Base-by-base conservation (phyloP, 768 basidiomycete genomes). In the Serendipita sp. region DNA sequence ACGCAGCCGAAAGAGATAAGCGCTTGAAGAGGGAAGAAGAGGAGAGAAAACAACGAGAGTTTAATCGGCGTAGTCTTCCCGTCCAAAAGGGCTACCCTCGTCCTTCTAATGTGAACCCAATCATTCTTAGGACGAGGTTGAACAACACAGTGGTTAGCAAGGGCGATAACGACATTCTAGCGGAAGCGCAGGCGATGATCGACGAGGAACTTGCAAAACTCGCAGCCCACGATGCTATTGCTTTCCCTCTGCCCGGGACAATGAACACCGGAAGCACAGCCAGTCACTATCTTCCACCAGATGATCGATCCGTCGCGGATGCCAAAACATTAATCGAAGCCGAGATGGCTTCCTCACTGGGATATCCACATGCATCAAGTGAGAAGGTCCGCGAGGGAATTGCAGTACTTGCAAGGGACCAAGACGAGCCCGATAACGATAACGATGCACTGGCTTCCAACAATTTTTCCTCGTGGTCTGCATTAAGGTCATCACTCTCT, bases 1-100 rank as follows among this genome's bases (percentile, higher is more conserved):
- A 99, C 74, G 93, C 93, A 0, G 88, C 93, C 2, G 93, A 95
- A 72, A 80, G 94, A 13, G 95, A 98, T 73, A 88, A 86, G 1
- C 80, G 82, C 65, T 70, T 88, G 51, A 82, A 79, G 71, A 80
- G 83, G 64, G 90, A 90, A 71, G 86, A 87, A 67, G 90, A 91
- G 73, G 86, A 91, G 72, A 76, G 81, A 53, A 86, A 83, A 68
- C 16, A 16, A 8, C 24, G 56, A 28, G 84, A 83, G 10, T 76
- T 96, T n/a, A 92, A 89, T 1, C 78, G 93, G 63, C 79, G 93
- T 66, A 89, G 90, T 53, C 81, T 85, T 67, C 83, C 81, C 54
- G 88, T 99, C 60, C 89, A 92, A 73, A 81, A 80, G 10, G 84
- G 82, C 45, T 77, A 98, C 34, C 96, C 96, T 30, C 81, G 95